Conservation (phyloP, 2,329 filamentous ascomycete species). For the Clonostachys rhizophaga region DNA sequence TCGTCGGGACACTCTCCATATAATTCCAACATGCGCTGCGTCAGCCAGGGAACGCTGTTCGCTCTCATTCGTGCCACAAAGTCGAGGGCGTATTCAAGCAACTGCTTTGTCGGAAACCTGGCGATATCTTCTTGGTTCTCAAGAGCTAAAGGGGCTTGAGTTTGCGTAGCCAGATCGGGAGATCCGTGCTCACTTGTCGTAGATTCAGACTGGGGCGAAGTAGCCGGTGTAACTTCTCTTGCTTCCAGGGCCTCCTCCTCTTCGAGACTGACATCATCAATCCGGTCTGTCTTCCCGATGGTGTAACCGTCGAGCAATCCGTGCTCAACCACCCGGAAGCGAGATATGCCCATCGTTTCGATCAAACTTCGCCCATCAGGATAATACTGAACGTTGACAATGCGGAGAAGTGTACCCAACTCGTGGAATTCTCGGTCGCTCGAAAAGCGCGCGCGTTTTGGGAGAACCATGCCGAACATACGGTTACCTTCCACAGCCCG, state of each 20-base stretch:
- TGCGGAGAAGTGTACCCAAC: slow-evolving; percentile 74
- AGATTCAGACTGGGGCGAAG: neutral
- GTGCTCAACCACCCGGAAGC: slow-evolving; percentile 68
- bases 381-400: slow-evolving; percentile 69
- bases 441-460: slow-evolving; percentile 43
- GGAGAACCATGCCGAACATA: slow-evolving; percentile 83
- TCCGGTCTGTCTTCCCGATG: slow-evolving; percentile 68
- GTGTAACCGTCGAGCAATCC: slow-evolving; percentile 70
- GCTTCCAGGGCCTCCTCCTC: slow-evolving; percentile 78
- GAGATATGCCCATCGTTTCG: slow-evolving; percentile 70
- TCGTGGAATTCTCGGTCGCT: slow-evolving; percentile 51
- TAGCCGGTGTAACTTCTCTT: slow-evolving; percentile 38
- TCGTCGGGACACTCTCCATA: slow-evolving; percentile 77
- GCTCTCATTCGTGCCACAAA: slow-evolving; percentile 68
- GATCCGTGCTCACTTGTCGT: neutral
- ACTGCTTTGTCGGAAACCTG: slow-evolving; percentile 48
- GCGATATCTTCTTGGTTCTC: neutral
- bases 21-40: slow-evolving; percentile 64
- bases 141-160: neutral
- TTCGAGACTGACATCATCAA: slow-evolving; percentile 77
- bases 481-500: slow-evolving; percentile 68
- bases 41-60: slow-evolving; percentile 69
- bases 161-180: neutral
- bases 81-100: slow-evolving; percentile 60
- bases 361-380: slow-evolving; percentile 78